Percentiles rank a stretch among this genome's conserved stretches.
Conservation (phyloP, 108 stramenopile genomes). For the Cyclotella kingstonii region DNA sequence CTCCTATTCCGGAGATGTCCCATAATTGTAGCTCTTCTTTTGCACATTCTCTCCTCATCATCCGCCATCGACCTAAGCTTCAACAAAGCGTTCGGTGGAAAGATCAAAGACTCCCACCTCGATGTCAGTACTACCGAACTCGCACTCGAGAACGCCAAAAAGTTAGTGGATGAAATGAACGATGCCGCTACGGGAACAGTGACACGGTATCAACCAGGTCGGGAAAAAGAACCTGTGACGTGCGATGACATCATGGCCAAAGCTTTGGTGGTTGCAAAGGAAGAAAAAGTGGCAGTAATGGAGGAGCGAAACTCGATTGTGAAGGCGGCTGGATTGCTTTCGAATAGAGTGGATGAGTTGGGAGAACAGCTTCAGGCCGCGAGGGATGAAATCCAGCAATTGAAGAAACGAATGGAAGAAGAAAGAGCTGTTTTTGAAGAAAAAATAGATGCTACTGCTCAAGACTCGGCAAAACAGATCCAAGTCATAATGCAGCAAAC, state of each 20-base stretch:
- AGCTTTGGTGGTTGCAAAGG: slow-evolving; percentile 45
- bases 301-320: slow-evolving; percentile 38
- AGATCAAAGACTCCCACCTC: background rate
- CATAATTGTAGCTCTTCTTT: background rate
- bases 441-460: slow-evolving; percentile 16
- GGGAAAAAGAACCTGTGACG: slow-evolving; percentile 36
- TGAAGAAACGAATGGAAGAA: slow-evolving; percentile 12
- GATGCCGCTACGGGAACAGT: slow-evolving; percentile 40
- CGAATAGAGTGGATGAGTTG: slow-evolving; percentile 36
- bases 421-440: background rate
- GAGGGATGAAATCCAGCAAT: slow-evolving; percentile 10
- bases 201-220: slow-evolving; percentile 27
- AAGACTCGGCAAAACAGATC: slow-evolving; percentile 11
- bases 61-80: slow-evolving; percentile 11
- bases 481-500: background rate
- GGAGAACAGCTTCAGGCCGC: slow-evolving; percentile 18
- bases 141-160: slow-evolving; percentile 33
- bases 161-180: slow-evolving; percentile 34
- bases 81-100: slow-evolving; percentile 13
- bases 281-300: slow-evolving; percentile 42
- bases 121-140: background rate
- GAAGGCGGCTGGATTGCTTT: slow-evolving; percentile 24
- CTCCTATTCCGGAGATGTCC: background rate
- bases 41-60: background rate
- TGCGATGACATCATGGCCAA: slow-evolving; percentile 53